A percentile compares a stretch with the other conserved stretches of the same genome.
Conservation (phyloP, 495 filamentous ascomycete genomes). For the Articulospora tetracladia region DNA sequence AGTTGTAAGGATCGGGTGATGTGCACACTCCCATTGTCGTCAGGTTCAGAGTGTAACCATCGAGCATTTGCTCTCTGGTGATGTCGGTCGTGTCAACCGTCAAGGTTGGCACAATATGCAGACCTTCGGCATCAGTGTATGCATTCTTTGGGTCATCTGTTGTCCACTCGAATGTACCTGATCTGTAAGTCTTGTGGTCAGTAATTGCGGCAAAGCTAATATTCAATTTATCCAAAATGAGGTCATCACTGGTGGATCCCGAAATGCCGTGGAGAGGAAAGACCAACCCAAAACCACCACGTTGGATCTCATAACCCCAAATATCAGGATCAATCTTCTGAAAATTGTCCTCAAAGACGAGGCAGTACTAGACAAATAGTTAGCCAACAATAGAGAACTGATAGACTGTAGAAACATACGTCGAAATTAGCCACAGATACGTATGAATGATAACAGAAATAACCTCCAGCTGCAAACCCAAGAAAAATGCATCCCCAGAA, state of each 20-base stretch:
- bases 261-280: neutral
- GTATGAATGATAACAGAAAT: conserved; percentile 26
- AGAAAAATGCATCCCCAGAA: conserved; percentile 29
- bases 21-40: conserved; percentile 35
- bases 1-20: conserved; percentile 12
- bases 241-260: neutral
- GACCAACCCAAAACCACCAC: conserved; percentile 32
- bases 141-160: conserved; percentile 37
- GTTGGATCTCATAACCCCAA: conserved; percentile 34
- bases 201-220: neutral
- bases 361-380: conserved; percentile 26
- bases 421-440: neutral
- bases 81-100: conserved; percentile 33
- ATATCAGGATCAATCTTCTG: conserved; percentile 27
- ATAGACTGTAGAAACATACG: neutral
- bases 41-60: conserved; percentile 32
- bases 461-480: conserved; percentile 27
- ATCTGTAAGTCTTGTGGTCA: conserved; percentile 14
- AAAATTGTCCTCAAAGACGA: conserved; percentile 37
- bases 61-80: conserved; percentile 27
- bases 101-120: conserved; percentile 43
- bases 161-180: conserved; percentile 40
- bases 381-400: neutral
- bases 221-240: neutral
- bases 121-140: conserved; percentile 33